Evolutionary conservation across 768 basidiomycete species (phyloP).

Genomic region (Termitomyces sp.): DNA sequence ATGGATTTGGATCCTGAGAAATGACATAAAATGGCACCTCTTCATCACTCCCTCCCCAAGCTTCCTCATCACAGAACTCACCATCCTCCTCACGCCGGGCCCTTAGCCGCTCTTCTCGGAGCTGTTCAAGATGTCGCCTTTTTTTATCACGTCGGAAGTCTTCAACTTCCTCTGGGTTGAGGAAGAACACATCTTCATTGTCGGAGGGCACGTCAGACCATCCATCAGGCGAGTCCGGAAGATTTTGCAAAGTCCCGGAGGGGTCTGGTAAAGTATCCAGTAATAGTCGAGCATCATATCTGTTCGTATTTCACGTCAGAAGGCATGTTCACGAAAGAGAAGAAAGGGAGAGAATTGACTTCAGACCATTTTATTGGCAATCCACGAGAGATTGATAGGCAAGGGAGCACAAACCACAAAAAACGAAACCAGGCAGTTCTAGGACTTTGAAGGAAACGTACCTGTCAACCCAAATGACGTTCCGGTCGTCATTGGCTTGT

Average conservation of each 20-base stretch:
- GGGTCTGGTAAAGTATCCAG: constrained; percentile 22
- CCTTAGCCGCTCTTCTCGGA: constrained; percentile 60
- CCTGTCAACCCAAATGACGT: constrained; percentile 77
- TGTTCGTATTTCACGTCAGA: constrained; percentile 26
- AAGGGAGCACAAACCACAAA: constrained; percentile 1
- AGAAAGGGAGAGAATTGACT: constrained; percentile 19
- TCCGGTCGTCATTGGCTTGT: constrained; percentile 7
- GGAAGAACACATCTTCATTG: constrained; percentile 79
- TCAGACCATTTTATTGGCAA: constrained; percentile 5
- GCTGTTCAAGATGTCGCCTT: constrained; percentile 50
- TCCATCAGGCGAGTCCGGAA: constrained; percentile 46
- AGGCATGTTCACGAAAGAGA: constrained; percentile 11
- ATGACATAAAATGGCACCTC: constrained; percentile 39
- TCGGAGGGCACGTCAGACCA: constrained; percentile 89
- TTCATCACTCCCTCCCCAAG: constrained; percentile 68
- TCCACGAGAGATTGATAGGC: not conserved
- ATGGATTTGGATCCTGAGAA: not conserved
- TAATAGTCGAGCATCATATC: constrained; percentile 79
- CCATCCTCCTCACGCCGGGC: constrained; percentile 46
- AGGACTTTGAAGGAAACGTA: constrained; percentile 41
- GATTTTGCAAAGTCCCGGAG: not conserved
- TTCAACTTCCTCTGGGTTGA: constrained; percentile 59
- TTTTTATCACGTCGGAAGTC: constrained; percentile 68
- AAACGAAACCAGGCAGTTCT: not conserved
- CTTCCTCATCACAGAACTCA: constrained; percentile 20